These are phyloP conservation scores for Cladophialophora immunda DNA, from an alignment of 2,329 filamentous ascomycete genomes.

Conservation along the genomic window DNA sequence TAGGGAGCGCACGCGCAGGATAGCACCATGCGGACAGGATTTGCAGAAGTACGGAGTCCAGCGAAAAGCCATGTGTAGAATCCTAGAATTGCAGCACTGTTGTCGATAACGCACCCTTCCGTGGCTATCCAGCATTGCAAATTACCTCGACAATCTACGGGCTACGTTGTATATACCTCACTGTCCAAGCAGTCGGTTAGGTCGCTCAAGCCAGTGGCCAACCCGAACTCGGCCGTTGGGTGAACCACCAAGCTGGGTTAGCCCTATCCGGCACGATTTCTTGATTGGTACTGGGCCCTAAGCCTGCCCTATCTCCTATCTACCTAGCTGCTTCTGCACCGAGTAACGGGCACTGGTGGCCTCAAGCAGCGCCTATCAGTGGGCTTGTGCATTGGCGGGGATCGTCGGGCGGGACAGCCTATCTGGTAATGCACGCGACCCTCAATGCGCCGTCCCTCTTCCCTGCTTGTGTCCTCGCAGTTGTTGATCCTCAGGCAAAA, in stretches of 20 bases:
- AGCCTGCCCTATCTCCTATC: neutral
- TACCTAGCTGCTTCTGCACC: neutral
- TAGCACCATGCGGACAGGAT: neutral
- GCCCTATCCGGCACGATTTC: neutral
- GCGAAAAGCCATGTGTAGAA: neutral
- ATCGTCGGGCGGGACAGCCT: slow-evolving; percentile 1
- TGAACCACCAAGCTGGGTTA: neutral
- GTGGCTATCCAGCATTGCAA: too few relatives aligned
- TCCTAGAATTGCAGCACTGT: neutral
- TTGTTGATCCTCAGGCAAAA: neutral
- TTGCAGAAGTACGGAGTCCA: neutral
- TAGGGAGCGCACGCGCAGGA: neutral
- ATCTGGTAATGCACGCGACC: neutral
- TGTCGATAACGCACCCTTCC: neutral
- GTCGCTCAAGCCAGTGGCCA: neutral
- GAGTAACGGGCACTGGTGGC: neutral
- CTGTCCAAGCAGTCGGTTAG: neutral
- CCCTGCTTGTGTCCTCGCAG: neutral
- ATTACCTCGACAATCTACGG: too few relatives aligned
- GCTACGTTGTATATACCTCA: too few relatives aligned
- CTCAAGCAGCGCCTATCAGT: neutral
- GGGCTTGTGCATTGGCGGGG: neutral
- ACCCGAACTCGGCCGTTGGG: neutral
- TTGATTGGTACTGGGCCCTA: neutral
- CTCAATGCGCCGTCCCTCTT: neutral